Base-by-base conservation (phyloP, 352 stramenopile genomes). In the Phytophthora crassamura region DNA sequence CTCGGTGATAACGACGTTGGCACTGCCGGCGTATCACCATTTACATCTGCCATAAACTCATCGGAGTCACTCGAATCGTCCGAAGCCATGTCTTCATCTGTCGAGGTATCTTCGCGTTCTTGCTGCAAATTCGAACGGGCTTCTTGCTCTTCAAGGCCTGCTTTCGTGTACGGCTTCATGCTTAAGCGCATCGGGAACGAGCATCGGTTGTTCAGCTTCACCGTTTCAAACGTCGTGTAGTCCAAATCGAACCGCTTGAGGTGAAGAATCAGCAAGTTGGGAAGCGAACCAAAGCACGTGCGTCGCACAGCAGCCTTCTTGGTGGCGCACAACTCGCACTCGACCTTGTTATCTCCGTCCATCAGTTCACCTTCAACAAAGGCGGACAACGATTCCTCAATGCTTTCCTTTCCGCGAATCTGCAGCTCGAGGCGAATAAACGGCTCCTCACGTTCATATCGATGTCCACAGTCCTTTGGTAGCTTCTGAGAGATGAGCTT, bases 351-450 rank as follows among this genome's bases (percentile, higher is more conserved):
- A 74, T 99, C 97, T 9, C 98, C 98, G 66, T 99, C 96, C 97
- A 99, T 99, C n/a, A 99, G 88, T 75, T 99, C 98, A 18, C 96
- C 96, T 78, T 99, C 95, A n/a, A 98, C 97, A 65, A 99, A 99
- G 6, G 81, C 88, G 22, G 93, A 83, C 5, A 99, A 84, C 7
- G 94, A 98, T 72, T 99, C 97, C 51, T 99, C 94, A 51, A 99
- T 98, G 48, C 91, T 98, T 48, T 97, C 90, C 67, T 99, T 99
- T n/a, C 97, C 97, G 48, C 97, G 85, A 72, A 99, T 99, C 74
- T 99, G 96, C 40, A 99, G 86, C 68, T 99, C 96, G 43, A 99
- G 84, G 20, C 97, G 98, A 78, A 99, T 98, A 69, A 99, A 98
- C 46, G 97, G 90, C 64, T 99, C 97, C 76, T 99, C 95, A 15